Percentiles rank a stretch among this genome's conserved stretches.
Evolutionary conservation across 202 grass and related monocot genomes (phyloP).

Genomic region (Bolboschoenoplectus hybrid): DNA sequence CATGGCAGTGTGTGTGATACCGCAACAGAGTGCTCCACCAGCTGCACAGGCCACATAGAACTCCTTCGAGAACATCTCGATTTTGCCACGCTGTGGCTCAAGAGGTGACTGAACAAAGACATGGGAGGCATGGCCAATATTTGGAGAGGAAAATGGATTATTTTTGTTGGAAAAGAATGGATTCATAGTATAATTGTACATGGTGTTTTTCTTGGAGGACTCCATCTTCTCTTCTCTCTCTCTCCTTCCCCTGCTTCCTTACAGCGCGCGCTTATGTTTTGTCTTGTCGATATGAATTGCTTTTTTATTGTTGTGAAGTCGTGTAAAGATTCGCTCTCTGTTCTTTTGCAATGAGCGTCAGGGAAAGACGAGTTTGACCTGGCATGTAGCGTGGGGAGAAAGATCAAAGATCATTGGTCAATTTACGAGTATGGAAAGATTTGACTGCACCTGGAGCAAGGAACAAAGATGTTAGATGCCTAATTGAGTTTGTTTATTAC

Average conservation of each 20-base stretch:
- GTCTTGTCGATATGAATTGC: neutral
- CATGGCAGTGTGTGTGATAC: slow-evolving; percentile 78
- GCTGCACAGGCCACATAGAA: slow-evolving; percentile 70
- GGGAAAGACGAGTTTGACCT: neutral
- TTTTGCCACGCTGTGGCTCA: slow-evolving; percentile 63
- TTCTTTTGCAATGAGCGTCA: neutral
- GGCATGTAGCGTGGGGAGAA: neutral
- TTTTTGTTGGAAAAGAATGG: neutral
- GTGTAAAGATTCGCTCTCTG: neutral
- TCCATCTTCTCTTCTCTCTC: slow-evolving; percentile 22
- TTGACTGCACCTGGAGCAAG: slow-evolving; percentile 6
- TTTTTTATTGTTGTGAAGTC: neutral
- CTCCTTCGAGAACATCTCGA: slow-evolving; percentile 74
- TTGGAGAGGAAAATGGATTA: neutral
- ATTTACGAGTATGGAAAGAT: neutral
- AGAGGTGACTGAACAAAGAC: slow-evolving; percentile 54
- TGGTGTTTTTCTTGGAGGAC: slow-evolving; percentile 24
- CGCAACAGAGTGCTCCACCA: slow-evolving; percentile 72
- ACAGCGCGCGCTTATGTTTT: neutral
- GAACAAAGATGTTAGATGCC: neutral
- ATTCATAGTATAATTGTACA: slow-evolving; percentile 23
- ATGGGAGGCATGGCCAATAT: neutral
- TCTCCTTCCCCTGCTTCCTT: neutral
- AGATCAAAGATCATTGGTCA: neutral
- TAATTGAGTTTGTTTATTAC: neutral